phyloP scores from a whole-genome alignment of 108 stramenopile genomes.

The Nitzschia sp. region DNA sequence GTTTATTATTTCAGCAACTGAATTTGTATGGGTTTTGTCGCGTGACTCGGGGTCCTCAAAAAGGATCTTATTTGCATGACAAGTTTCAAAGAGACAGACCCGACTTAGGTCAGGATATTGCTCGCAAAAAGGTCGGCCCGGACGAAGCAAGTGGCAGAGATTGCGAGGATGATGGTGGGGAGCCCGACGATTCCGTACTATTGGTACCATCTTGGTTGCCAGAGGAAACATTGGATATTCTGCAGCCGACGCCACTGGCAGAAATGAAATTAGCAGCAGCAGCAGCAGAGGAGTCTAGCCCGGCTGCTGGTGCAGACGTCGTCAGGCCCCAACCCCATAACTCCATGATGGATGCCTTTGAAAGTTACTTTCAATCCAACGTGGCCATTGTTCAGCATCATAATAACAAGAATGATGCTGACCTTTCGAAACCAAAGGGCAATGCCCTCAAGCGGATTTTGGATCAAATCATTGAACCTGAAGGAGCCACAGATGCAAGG shows the following conservation, averaged over 20 bases:
- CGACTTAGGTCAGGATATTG: conserved; percentile 17
- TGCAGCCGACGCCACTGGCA: no score
- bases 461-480: conserved; percentile 13
- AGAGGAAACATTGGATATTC: no score
- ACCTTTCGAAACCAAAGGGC: neutral
- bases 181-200: no score
- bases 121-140: conserved; percentile 32
- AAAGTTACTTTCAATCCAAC: conserved; percentile 13
- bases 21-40: conserved; percentile 39
- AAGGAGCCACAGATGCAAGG: neutral
- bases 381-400: conserved; percentile 1
- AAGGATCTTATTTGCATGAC: conserved; percentile 41
- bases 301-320: no score
- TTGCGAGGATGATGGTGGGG: neutral
- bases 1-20: conserved; percentile 41
- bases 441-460: conserved; percentile 21
- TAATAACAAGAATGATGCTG: conserved; percentile 2
- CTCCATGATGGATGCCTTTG: conserved; percentile 15
- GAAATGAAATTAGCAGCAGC: neutral
- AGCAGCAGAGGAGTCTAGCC: neutral
- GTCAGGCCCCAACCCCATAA: no score
- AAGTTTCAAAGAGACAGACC: conserved; percentile 22
- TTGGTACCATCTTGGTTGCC: no score
- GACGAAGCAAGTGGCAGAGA: neutral
- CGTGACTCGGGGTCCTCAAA: conserved; percentile 42